Evolutionary conservation across 345 rosid genomes (phyloP).

Genomic region (Boechera retrofracta): DNA sequence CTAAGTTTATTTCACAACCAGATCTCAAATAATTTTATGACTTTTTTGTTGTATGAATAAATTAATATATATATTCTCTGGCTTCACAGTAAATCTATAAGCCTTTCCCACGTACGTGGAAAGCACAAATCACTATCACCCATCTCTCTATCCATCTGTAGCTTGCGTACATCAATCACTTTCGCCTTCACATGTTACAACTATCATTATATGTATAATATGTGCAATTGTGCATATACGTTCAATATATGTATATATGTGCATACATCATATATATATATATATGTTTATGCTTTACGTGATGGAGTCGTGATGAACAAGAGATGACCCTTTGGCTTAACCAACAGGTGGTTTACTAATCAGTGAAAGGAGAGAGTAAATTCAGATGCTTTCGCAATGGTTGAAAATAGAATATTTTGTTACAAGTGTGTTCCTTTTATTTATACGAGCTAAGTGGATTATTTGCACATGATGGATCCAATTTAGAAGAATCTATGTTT

Average conservation of each 20-base stretch:
- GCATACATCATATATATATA: background rate
- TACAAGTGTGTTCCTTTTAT: constrained; percentile 23
- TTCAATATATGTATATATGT: background rate
- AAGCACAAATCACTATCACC: constrained; percentile 40
- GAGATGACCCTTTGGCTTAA: constrained; percentile 42
- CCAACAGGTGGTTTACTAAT: constrained; percentile 25
- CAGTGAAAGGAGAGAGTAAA: constrained; percentile 28
- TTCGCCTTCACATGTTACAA: constrained; percentile 28
- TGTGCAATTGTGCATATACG: background rate
- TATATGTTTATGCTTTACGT: constrained; percentile 25
- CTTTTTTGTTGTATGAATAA: constrained; percentile 22
- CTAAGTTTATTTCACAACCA: constrained; percentile 37
- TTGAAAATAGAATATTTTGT: constrained; percentile 32
- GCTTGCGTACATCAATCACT: constrained; percentile 32
- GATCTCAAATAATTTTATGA: constrained; percentile 41
- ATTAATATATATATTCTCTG: constrained; percentile 13
- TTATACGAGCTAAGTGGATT: constrained; percentile 29
- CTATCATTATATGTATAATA: constrained; percentile 12
- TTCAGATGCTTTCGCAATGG: constrained; percentile 38
- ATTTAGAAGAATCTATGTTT: too few relatives aligned
- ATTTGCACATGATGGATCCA: background rate
- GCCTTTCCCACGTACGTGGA: constrained; percentile 44
- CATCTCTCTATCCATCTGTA: constrained; percentile 24
- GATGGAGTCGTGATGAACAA: constrained; percentile 41
- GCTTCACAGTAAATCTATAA: constrained; percentile 12